Base-by-base conservation (phyloP, 2,329 filamentous ascomycete genomes). In the Aspergillus sp. region DNA sequence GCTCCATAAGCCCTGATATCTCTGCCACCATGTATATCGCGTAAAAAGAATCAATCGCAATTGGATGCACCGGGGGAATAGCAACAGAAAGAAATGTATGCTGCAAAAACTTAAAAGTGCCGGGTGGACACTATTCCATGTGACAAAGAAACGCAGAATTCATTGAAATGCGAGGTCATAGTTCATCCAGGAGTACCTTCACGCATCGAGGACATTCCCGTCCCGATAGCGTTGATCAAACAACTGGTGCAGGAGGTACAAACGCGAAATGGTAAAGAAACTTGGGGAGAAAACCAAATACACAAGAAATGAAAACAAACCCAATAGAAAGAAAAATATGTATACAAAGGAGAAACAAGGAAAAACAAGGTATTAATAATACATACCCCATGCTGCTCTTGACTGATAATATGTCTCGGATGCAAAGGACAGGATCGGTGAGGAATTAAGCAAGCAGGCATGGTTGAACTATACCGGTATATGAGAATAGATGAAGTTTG, bases 281-380 rank as follows among this genome's bases (percentile, higher is more conserved):
- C 25, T 38, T 51, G 21, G 21, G 21, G 28, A 52, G 39, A 32
- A 41, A 25, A 41, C 13, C 30, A 48, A n/a, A 36, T 19, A 47
- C 32, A 30, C 19, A 43, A 23, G 23, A 52, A 43, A 8, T 36
- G 32, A 45, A 19, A 51, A 15, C 36, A 48, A 48, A 58, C 15
- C 45, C 23, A 47, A 36, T 43, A 60, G 55, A 48, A 55, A 51
- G 49, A 21, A 57, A 62, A 60, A 59, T 64, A 58, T 67, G 68
- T 63, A 58, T 65, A 63, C 67, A 36, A 36, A 13, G 4, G 12
- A 36, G 32, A 36, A 10, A 17, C 25, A 55, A 55, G 39, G 17
- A 55, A 47, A 19, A 10, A 15, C 23, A 47, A 8, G 49, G 52
- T 49, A 63, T 30, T 65, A 65, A 49, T 64, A 67, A 67, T 68